Conservation (phyloP, 2,329 filamentous ascomycete genomes). For the Talaromyces sp. region DNA sequence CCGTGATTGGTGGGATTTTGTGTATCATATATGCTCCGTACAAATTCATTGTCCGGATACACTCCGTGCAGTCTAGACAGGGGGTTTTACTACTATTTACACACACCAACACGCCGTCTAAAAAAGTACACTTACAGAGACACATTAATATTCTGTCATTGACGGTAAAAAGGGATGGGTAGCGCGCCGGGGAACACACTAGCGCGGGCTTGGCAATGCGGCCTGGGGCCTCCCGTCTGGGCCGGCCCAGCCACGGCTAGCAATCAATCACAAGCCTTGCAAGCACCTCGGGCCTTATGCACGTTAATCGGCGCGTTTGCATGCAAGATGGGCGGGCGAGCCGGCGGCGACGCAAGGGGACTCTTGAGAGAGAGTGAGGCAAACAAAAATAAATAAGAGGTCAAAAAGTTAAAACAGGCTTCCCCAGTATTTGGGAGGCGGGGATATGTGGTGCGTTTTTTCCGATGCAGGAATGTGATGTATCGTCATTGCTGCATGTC, state of each 20-base stretch:
- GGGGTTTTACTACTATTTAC: no score
- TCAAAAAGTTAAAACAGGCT: background rate
- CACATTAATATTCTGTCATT: no score
- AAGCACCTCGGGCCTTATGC: background rate
- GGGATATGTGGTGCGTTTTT: background rate
- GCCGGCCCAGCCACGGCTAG: background rate
- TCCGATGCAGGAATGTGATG: background rate
- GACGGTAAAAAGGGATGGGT: background rate
- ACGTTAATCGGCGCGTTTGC: background rate
- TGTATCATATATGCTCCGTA: no score
- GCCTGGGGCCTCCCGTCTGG: no score
- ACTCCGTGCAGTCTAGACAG: no score
- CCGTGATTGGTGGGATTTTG: background rate
- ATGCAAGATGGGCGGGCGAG: background rate
- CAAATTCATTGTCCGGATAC: no score
- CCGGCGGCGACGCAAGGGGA: background rate
- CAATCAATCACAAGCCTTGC: background rate
- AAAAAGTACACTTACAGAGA: no score
- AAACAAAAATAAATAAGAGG: background rate
- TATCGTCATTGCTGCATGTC: background rate
- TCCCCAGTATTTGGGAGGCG: background rate
- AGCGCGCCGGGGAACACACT: background rate
- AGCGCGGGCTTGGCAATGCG: background rate
- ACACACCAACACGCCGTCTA: no score
- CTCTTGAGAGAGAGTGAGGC: background rate